These are phyloP conservation scores for Acorus gramineus DNA, from an alignment of 106 monocot genomes.

Conservation along the genomic window DNA sequence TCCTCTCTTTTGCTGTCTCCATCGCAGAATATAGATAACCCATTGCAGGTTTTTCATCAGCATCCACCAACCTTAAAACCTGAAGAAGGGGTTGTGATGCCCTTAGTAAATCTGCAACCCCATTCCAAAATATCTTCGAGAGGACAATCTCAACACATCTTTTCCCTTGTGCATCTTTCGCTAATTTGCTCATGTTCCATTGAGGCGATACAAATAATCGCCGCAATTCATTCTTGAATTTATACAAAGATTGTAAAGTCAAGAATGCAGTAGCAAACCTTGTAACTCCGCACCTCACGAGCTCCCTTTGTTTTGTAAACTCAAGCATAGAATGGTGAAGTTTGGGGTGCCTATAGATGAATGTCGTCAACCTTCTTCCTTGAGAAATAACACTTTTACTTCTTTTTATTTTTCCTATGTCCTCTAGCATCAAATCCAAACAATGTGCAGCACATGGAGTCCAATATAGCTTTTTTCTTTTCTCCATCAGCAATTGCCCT, in stretches of 20 bases:
- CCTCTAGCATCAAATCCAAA: slow-evolving; percentile 1
- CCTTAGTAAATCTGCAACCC: background rate
- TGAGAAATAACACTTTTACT: background rate
- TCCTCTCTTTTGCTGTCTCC: background rate
- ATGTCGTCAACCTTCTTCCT: background rate
- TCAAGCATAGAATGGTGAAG: background rate
- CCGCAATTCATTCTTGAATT: background rate
- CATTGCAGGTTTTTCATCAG: background rate
- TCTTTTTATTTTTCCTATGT: background rate
- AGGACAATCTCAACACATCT: background rate
- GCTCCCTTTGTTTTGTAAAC: slow-evolving; percentile 4
- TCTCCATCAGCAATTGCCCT: background rate
- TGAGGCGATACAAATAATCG: background rate
- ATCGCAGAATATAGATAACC: background rate
- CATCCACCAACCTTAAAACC: background rate
- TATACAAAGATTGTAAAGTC: background rate
- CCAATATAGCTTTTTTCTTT: background rate
- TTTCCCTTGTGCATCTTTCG: background rate
- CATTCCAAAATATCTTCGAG: background rate
- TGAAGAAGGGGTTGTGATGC: background rate
- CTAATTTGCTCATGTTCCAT: background rate
- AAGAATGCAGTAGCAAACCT: slow-evolving; percentile 2
- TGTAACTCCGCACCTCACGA: background rate
- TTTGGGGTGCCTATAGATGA: background rate
- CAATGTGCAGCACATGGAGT: slow-evolving; percentile 3